These are phyloP conservation scores for Mycena galopus DNA, from an alignment of 768 basidiomycete species.

Conservation along the genomic window DNA sequence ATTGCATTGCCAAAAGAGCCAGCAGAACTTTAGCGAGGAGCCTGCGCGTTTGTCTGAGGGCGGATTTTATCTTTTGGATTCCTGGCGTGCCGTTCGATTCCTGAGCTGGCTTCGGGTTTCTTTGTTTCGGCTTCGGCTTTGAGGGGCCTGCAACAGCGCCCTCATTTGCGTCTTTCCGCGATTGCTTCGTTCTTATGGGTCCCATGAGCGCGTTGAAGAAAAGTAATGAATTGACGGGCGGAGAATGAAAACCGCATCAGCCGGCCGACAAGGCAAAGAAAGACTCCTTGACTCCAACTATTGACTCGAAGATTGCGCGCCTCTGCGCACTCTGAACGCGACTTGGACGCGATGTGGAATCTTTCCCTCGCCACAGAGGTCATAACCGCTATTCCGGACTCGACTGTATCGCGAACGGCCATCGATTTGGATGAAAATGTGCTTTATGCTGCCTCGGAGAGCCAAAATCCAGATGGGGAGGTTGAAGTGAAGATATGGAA, in stretches of 20 bases:
- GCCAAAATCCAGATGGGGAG: conserved; percentile 57
- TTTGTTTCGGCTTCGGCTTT: conserved; percentile 44
- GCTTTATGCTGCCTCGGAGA: conserved; percentile 71
- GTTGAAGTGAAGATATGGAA: conserved; percentile 74
- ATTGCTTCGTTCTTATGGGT: conserved; percentile 30
- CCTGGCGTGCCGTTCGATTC: conserved; percentile 64
- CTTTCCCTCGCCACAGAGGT: conserved; percentile 57
- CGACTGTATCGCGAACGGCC: conserved; percentile 60
- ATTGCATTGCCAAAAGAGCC: not conserved
- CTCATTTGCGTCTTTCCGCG: conserved; percentile 13
- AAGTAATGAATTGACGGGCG: too few relatives aligned
- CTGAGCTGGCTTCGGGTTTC: conserved; percentile 41
- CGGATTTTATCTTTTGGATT: conserved; percentile 88
- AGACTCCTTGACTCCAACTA: too few relatives aligned
- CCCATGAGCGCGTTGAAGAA: too few relatives aligned
- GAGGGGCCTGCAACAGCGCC: conserved; percentile 35
- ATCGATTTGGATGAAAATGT: conserved; percentile 76
- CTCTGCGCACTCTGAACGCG: not conserved
- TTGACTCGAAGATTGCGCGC: too few relatives aligned
- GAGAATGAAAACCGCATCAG: too few relatives aligned
- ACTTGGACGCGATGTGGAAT: conserved; percentile 64
- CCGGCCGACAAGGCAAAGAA: conserved; percentile 7
- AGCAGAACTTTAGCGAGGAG: conserved; percentile 80
- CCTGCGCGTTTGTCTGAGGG: conserved; percentile 85
- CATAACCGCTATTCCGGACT: conserved; percentile 43